Evolutionary conservation across 2,329 filamentous ascomycete genomes (phyloP).

Genomic region (Alternaria arborescens): DNA sequence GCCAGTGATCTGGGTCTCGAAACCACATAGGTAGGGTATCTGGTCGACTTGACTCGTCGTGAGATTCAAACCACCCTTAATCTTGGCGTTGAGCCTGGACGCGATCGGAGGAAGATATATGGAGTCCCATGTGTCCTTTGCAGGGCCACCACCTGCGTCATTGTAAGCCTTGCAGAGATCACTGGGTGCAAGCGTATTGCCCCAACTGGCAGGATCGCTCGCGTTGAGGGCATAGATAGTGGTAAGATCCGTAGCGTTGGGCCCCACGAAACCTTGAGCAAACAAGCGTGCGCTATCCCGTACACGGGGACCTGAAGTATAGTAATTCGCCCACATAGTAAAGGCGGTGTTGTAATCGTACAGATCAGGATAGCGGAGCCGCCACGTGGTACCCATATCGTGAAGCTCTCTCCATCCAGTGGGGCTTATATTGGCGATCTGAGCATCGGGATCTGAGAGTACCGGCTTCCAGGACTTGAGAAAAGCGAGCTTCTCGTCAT

Average conservation of each 20-base stretch:
- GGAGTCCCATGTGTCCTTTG: slow-evolving; percentile 59
- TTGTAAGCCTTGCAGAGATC: slow-evolving; percentile 69
- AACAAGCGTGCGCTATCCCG: slow-evolving; percentile 70
- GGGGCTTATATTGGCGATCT: slow-evolving; percentile 67
- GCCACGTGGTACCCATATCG: slow-evolving; percentile 63
- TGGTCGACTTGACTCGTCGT: slow-evolving; percentile 62
- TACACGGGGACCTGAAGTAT: slow-evolving; percentile 62
- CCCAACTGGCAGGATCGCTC: slow-evolving; percentile 62
- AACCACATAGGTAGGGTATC: slow-evolving; percentile 75
- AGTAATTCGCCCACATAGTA: slow-evolving; percentile 71
- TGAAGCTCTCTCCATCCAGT: slow-evolving; percentile 71
- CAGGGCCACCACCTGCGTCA: slow-evolving; percentile 61
- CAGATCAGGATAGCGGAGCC: slow-evolving; percentile 58
- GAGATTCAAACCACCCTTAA: slow-evolving; percentile 65
- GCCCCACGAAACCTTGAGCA: slow-evolving; percentile 67
- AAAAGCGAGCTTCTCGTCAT: slow-evolving; percentile 62
- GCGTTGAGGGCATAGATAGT: slow-evolving; percentile 67
- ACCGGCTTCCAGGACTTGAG: slow-evolving; percentile 67
- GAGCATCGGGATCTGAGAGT: slow-evolving; percentile 61
- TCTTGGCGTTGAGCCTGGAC: slow-evolving; percentile 62
- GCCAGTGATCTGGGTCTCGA: slow-evolving; percentile 73
- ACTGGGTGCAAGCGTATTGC: slow-evolving; percentile 70
- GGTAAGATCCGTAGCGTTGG: slow-evolving; percentile 62
- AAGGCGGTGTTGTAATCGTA: slow-evolving; percentile 61
- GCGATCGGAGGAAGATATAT: slow-evolving; percentile 64